phyloP scores from a whole-genome alignment of 371 early-diverging fungal species.

The Mortierella sp. region DNA sequence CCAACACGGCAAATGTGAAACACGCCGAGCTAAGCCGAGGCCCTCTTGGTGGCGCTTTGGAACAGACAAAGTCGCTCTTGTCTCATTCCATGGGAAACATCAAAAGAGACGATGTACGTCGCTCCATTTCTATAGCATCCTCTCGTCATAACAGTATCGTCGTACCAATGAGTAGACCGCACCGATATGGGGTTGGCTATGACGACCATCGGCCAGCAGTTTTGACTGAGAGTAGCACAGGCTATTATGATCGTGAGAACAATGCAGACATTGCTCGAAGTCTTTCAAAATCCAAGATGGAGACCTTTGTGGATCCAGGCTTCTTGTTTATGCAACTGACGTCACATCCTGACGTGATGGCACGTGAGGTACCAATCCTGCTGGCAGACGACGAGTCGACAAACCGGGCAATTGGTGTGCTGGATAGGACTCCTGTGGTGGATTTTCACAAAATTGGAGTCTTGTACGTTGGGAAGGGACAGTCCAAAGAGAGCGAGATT shows the following conservation, averaged over 20 bases:
- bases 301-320: slow-evolving; percentile 71
- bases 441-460: slow-evolving; percentile 97
- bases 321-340: slow-evolving; percentile 74
- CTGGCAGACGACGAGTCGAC: slow-evolving; percentile 86
- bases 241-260: slow-evolving; percentile 41
- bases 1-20: slow-evolving; percentile 36
- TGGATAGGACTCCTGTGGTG: slow-evolving; percentile 91
- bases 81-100: slow-evolving; percentile 32
- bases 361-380: slow-evolving; percentile 72
- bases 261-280: slow-evolving; percentile 19
- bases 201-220: slow-evolving; percentile 51
- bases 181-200: slow-evolving; percentile 27
- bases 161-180: slow-evolving; percentile 19
- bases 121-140: slow-evolving; percentile 38
- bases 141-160: slow-evolving; percentile 52
- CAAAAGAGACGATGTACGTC: slow-evolving; percentile 45
- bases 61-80: slow-evolving; percentile 56
- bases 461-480: slow-evolving; percentile 89
- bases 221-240: slow-evolving; percentile 14
- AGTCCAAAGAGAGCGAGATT: slow-evolving; percentile 87
- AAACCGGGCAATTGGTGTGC: slow-evolving; percentile 78
- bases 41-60: slow-evolving; percentile 43
- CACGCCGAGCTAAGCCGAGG: slow-evolving; percentile 54
- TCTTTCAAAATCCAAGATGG: slow-evolving; percentile 43
- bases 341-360: slow-evolving; percentile 79